Conservation (phyloP, 1,284 basidiomycete species). For the Inonotus obliquus region DNA sequence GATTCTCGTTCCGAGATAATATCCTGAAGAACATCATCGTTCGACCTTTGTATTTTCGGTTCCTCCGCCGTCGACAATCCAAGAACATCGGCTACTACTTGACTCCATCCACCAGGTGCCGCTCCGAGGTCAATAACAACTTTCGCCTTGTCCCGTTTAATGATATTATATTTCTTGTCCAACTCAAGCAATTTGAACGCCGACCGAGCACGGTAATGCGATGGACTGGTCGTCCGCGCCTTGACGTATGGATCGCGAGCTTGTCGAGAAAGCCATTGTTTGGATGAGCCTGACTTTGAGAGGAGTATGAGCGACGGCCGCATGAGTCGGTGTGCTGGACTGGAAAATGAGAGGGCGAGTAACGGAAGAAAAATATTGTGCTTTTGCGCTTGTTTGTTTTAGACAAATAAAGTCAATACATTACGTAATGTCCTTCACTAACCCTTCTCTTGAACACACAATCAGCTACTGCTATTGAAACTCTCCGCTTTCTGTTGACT, state of each 20-base stretch:
- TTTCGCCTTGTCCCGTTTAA: conserved; percentile 39
- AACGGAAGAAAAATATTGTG: not conserved
- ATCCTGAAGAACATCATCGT: conserved; percentile 4
- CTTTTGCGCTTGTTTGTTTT: not conserved
- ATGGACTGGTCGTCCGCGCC: conserved; percentile 41
- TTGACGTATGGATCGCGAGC: conserved; percentile 65
- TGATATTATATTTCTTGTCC: conserved; percentile 42
- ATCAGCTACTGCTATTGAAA: no score
- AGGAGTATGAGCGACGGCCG: conserved; percentile 9
- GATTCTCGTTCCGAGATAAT: conserved; percentile 9
- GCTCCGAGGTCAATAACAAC: conserved; percentile 82
- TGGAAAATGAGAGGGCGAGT: not conserved
- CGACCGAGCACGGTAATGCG: conserved; percentile 68
- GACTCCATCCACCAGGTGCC: conserved; percentile 87
- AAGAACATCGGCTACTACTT: conserved; percentile 65
- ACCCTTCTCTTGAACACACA: no score
- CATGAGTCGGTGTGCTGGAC: not conserved
- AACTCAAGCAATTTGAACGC: conserved; percentile 84
- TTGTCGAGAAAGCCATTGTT: conserved; percentile 60
- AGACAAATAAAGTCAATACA: not conserved
- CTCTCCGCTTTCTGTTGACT: no score
- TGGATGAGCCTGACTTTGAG: conserved; percentile 30
- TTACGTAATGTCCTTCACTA: no score
- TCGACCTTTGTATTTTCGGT: conserved; percentile 1
- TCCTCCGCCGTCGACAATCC: conserved; percentile 33